Evolutionary conservation across 208 protist species (phyloP).

Genomic region (Acanthamoeba triangularis): DNA sequence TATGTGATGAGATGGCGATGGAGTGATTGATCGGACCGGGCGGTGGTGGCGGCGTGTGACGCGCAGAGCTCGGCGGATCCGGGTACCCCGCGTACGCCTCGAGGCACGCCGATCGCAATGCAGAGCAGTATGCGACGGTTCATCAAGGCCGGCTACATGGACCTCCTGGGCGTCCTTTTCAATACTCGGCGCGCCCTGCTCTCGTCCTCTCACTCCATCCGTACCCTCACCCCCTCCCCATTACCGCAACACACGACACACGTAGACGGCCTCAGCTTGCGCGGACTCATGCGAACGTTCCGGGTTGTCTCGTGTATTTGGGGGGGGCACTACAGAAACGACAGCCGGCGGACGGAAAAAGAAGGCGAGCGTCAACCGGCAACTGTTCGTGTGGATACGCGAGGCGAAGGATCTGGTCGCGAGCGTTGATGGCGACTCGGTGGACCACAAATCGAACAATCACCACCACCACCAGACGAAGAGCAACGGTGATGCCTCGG

Average conservation of each 20-base stretch:
- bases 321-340: neutral
- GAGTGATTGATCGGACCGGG: neutral
- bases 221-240: neutral
- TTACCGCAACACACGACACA: neutral
- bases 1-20: neutral
- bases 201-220: neutral
- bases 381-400: constrained; percentile 44
- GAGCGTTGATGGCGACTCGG: neutral
- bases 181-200: constrained; percentile 26
- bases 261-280: neutral
- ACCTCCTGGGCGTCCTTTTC: constrained; percentile 51
- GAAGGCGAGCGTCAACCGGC: neutral
- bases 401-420: neutral
- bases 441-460: neutral
- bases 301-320: no score
- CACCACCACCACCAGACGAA: neutral
- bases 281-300: no score
- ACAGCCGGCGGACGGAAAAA: neutral
- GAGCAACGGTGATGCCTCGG: neutral
- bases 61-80: neutral
- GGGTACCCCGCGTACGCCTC: neutral
- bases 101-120: constrained; percentile 7
- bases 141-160: constrained; percentile 38
- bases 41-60: neutral
- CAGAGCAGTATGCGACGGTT: constrained; percentile 16